A percentile compares a stretch with the other conserved stretches of the same genome.
These are phyloP conservation scores for Dichomitus squalens DNA, from an alignment of 1,284 basidiomycete genomes.

Conservation along the genomic window DNA sequence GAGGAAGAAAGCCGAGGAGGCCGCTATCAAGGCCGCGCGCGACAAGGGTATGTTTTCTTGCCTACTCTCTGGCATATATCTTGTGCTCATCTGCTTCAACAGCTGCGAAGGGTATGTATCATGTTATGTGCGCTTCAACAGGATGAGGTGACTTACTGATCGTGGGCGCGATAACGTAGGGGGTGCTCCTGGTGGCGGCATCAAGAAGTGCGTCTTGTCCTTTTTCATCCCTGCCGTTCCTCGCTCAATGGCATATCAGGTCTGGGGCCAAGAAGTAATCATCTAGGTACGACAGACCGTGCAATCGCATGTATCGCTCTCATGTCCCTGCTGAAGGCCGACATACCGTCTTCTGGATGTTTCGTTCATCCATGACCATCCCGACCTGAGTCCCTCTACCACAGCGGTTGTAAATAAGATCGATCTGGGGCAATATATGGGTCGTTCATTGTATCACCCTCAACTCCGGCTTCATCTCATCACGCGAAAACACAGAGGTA, in stretches of 20 bases:
- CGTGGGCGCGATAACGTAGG: conserved; percentile 39
- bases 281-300: neutral
- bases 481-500: neutral
- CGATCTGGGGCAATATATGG: conserved; percentile 6
- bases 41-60: conserved; percentile 57
- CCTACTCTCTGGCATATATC: neutral
- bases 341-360: neutral
- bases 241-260: conserved; percentile 31
- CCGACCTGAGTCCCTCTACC: neutral
- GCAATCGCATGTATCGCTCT: too few relatives aligned
- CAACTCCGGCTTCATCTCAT: neutral
- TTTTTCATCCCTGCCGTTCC: neutral
- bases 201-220: conserved; percentile 72
- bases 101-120: conserved; percentile 61
- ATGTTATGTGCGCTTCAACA: conserved; percentile 24
- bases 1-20: conserved; percentile 72
- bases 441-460: neutral
- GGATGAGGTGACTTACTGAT: conserved; percentile 1
- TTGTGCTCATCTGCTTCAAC: conserved; percentile 10
- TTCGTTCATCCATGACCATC: neutral
- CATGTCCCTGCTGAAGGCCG: neutral
- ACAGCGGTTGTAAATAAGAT: conserved; percentile 10
- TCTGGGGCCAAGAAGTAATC: conserved; percentile 38
- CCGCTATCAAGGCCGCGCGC: conserved; percentile 65
- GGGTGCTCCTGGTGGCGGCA: conserved; percentile 71